Percentiles rank a stretch among this genome's conserved stretches.
Conservation (phyloP, 2,329 filamentous ascomycete genomes). For the Chaetomiaceae sp. region DNA sequence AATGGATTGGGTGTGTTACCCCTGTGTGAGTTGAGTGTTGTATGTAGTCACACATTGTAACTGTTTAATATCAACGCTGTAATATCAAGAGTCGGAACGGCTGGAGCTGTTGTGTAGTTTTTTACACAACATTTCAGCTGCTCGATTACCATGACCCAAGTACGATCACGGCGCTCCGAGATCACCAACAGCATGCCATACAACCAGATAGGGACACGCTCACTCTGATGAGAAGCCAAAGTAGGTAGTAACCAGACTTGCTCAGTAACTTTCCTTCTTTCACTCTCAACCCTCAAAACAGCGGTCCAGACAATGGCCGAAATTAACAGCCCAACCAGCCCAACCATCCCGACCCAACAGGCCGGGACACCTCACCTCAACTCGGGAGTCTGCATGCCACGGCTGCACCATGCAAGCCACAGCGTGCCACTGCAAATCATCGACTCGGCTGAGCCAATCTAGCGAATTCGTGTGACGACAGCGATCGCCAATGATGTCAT, state of each 20-base stretch:
- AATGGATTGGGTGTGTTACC: background rate
- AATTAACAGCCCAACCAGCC: background rate
- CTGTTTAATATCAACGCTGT: too few species aligned
- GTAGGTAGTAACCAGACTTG: too few species aligned
- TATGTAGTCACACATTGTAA: background rate
- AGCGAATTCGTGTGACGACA: background rate
- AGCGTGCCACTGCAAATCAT: background rate
- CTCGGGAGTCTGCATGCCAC: conserved; percentile 1
- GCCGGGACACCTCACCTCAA: background rate
- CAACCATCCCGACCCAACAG: conserved; percentile 1
- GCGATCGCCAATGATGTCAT: conserved; percentile 3
- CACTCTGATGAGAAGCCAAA: too few species aligned
- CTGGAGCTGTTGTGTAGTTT: too few species aligned
- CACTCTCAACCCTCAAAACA: too few species aligned
- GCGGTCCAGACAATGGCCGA: background rate
- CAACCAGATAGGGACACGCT: too few species aligned
- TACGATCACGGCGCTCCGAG: too few species aligned
- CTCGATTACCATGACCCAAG: too few species aligned
- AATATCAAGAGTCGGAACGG: too few species aligned
- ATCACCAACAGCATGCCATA: too few species aligned
- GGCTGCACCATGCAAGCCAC: conserved; percentile 8
- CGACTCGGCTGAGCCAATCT: background rate
- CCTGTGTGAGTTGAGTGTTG: background rate
- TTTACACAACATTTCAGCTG: too few species aligned
- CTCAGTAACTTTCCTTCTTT: too few species aligned